These are phyloP conservation scores for Puccinia hordei DNA, from an alignment of 1,284 basidiomycete genomes.

Conservation along the genomic window DNA sequence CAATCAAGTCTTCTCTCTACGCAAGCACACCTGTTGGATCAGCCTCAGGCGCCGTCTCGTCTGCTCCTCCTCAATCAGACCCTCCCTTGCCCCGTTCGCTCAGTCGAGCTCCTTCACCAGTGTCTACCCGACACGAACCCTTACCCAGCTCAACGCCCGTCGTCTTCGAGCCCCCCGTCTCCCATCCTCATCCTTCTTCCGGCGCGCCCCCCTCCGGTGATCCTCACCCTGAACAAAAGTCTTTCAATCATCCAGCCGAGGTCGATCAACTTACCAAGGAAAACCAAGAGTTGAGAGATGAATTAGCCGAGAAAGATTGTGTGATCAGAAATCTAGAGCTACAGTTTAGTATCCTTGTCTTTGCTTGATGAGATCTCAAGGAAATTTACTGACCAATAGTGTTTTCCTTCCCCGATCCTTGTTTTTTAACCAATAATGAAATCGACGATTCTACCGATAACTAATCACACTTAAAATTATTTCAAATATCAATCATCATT, in stretches of 20 bases:
- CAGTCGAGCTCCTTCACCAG: constrained; percentile 48
- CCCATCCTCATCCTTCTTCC: constrained; percentile 20
- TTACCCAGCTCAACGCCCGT: constrained; percentile 38
- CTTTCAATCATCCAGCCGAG: constrained; percentile 37
- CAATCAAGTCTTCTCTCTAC: constrained; percentile 39
- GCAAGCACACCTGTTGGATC: constrained; percentile 47
- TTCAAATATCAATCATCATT: not conserved
- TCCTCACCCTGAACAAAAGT: constrained; percentile 36
- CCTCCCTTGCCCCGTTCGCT: constrained; percentile 3
- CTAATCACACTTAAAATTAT: not conserved
- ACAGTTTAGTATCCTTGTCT: constrained; percentile 60
- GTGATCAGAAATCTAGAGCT: constrained; percentile 78
- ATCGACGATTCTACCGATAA: not conserved
- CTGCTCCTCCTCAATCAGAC: constrained; percentile 6
- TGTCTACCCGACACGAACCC: constrained; percentile 49
- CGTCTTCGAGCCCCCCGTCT: not conserved
- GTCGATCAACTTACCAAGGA: constrained; percentile 63
- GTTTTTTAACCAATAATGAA: not conserved
- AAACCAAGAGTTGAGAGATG: constrained; percentile 67
- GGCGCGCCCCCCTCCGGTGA: constrained; percentile 25
- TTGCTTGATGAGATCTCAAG: not conserved
- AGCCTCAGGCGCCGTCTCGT: constrained; percentile 39
- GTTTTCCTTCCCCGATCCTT: not conserved
- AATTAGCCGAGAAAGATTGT: constrained; percentile 73
- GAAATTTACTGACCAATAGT: not conserved